Percentiles rank a stretch among this genome's conserved stretches.
Evolutionary conservation across 371 early-diverging fungal species (phyloP).

Genomic region (Rhizopus microsporus): DNA sequence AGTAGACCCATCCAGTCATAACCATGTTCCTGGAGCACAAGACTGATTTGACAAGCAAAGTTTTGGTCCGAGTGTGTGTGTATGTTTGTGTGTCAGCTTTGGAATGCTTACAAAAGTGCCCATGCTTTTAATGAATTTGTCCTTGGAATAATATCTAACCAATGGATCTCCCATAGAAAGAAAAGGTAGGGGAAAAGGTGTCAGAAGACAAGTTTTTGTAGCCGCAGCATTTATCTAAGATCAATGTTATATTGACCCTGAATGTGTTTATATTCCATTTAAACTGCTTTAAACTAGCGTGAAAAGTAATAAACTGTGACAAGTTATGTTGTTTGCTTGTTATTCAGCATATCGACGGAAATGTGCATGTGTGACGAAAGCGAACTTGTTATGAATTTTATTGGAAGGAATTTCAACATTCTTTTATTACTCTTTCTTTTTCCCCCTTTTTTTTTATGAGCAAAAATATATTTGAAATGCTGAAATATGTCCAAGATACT

Average conservation of each 20-base stretch:
- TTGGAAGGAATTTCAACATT: background rate
- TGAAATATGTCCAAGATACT: background rate
- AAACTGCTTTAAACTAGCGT: too few species aligned
- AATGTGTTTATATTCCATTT: too few species aligned
- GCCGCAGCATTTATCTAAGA: too few species aligned
- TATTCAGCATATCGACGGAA: background rate
- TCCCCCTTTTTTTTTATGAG: background rate
- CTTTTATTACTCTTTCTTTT: constrained; percentile 1
- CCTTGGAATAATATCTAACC: background rate
- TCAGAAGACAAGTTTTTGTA: background rate
- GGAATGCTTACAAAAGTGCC: background rate
- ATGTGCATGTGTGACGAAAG: background rate
- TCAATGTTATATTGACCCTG: too few species aligned
- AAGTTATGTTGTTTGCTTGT: background rate
- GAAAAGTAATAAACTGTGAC: too few species aligned
- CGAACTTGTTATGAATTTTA: background rate
- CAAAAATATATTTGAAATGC: background rate
- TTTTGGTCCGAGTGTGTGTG: background rate
- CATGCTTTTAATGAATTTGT: too few species aligned
- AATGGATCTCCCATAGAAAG: background rate
- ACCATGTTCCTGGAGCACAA: too few species aligned
- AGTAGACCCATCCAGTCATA: too few species aligned
- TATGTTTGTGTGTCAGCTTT: background rate
- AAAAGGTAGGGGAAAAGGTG: background rate
- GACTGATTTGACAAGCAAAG: background rate